These are phyloP conservation scores for Globisporangium barbulae DNA, from an alignment of 352 stramenopile species.

Conservation along the genomic window DNA sequence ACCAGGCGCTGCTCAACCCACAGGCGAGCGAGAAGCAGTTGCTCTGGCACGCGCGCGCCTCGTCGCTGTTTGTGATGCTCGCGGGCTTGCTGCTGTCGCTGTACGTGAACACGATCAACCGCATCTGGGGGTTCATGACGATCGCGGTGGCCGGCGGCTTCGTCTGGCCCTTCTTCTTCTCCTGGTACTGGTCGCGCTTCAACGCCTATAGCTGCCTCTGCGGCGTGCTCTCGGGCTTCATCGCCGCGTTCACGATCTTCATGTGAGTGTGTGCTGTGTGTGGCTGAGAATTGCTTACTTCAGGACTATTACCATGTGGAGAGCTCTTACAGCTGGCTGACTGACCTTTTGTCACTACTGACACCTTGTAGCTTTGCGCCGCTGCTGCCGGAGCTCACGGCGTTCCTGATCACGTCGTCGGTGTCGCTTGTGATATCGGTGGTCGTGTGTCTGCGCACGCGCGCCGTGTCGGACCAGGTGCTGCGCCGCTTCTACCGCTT, in stretches of 20 bases:
- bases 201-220: constrained; percentile 60
- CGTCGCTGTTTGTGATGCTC: constrained; percentile 57
- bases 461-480: constrained; percentile 41
- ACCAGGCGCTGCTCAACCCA: constrained; percentile 65
- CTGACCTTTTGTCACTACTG: constrained; percentile 1
- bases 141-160: constrained; percentile 66
- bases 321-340: background rate
- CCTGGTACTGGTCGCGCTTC: constrained; percentile 80
- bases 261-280: constrained; percentile 36
- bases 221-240: constrained; percentile 51
- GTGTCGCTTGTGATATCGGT: constrained; percentile 48
- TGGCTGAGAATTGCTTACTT: no score
- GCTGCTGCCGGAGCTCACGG: constrained; percentile 45
- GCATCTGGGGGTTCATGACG: constrained; percentile 80
- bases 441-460: constrained; percentile 36
- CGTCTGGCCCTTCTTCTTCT: constrained; percentile 76
- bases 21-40: constrained; percentile 52
- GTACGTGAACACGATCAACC: constrained; percentile 72
- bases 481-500: constrained; percentile 67
- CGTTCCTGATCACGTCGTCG: constrained; percentile 59
- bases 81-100: constrained; percentile 57
- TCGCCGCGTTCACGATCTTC: constrained; percentile 55
- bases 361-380: constrained; percentile 37
- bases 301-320: background rate
- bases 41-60: constrained; percentile 61